Evolutionary conservation across 208 protist species (phyloP), one percentile per base, ranked within the genome.

Genomic region (Crithidia expoeki): DNA sequence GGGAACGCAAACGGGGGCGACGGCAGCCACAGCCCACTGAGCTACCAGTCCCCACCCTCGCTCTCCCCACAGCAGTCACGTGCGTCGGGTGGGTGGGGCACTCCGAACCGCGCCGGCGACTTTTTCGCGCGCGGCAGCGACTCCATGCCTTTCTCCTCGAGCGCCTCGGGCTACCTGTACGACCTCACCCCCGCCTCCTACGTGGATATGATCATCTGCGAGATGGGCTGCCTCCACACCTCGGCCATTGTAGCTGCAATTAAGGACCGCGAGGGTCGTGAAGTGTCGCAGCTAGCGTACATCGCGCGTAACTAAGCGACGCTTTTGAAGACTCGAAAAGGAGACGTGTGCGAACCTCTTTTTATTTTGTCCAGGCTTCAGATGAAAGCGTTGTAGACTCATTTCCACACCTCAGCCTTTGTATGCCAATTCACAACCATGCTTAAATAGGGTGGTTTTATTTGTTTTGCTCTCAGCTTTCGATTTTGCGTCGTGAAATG

Each of bases 131-230:
- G 50, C 28, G 21, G 33, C 56, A 38, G 28, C 40, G 61, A 70
- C 44, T 16, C 40, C 17, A 25, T 50, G 46, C 46, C 61, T 4
- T 70, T 66, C 32, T 80, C 80, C 12, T 64, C 77, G 21, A 78
- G 56, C 33, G 71, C 84, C 23, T 73, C 83, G 7, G 89, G 86
- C 38, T 92, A 92, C 62, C 61, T 94, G 44, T 94, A 94, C 68
- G 89, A 94, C 68, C 72, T 94, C 47, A 94, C 89, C 32, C 89
- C 89, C 16, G 89, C 86, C 23, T 77, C 69, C 21, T 88, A 83
- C 59, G 81, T 94, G 50, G 89, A 94, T 53, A 92, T 92, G 86
- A 89, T 94, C 47, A 90, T 94, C 34, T 92, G 89, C 70, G 89
- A 94, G 72, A 90, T 94, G 84, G 86, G 89, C 21, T 92, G 85